Conservation (phyloP, 371 early-diverging fungal species). For the Funneliformis caledonium region DNA sequence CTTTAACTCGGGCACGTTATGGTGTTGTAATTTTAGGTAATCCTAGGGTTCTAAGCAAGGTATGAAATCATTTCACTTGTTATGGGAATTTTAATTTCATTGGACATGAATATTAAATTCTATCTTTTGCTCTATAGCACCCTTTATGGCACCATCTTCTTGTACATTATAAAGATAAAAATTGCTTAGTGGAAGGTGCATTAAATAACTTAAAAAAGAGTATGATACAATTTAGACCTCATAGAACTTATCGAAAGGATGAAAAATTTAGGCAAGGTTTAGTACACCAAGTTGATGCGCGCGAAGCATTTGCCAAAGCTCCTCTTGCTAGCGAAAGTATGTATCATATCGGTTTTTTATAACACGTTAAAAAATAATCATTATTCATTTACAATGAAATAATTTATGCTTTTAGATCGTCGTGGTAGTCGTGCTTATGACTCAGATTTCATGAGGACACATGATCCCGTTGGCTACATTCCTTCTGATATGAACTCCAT, state of each 20-base stretch:
- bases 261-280: conserved; percentile 69
- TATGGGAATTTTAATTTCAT: neutral
- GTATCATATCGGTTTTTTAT: conserved; percentile 35
- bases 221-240: conserved; percentile 86
- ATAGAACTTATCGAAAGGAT: conserved; percentile 60
- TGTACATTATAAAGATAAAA: conserved; percentile 89
- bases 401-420: conserved; percentile 48
- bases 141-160: conserved; percentile 96
- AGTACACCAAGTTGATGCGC: conserved; percentile 69
- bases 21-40: conserved; percentile 97
- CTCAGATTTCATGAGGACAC: conserved; percentile 62
- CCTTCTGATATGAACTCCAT: conserved; percentile 61
- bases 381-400: neutral
- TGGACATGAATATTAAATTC: neutral
- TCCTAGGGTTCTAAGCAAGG: conserved; percentile 91
- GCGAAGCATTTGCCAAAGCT: conserved; percentile 67
- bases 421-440: conserved; percentile 57
- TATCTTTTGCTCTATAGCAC: conserved; percentile 55
- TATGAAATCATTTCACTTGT: conserved; percentile 36
- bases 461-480: conserved; percentile 63
- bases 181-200: conserved; percentile 94
- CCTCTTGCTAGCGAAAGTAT: conserved; percentile 60
- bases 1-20: conserved; percentile 95
- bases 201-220: conserved; percentile 85
- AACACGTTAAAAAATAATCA: neutral